Percentiles rank a stretch among this genome's conserved stretches.
phyloP scores from a whole-genome alignment of 1,139 yeast species.

The Hansenula sp. region DNA sequence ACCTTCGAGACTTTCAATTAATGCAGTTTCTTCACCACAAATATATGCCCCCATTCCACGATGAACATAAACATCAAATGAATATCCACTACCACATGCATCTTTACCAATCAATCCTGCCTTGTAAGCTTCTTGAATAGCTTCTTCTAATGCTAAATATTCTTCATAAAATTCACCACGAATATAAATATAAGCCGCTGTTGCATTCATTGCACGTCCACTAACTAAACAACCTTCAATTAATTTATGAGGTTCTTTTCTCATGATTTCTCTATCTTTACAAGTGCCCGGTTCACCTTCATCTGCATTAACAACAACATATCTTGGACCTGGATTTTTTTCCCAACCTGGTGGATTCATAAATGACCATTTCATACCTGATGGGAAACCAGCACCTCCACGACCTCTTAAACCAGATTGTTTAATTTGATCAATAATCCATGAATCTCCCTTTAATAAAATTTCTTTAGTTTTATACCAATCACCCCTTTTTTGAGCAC shows the following conservation, averaged over 20 bases:
- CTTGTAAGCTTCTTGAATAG: conserved; percentile 81
- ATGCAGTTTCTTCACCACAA: conserved; percentile 88
- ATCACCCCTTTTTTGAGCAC: conserved; percentile 78
- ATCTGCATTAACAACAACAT: conserved; percentile 84
- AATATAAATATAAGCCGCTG: conserved; percentile 86
- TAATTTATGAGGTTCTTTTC: conserved; percentile 87
- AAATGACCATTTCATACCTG: conserved; percentile 87
- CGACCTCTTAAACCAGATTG: conserved; percentile 84
- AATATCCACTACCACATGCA: conserved; percentile 84
- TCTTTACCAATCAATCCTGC: conserved; percentile 77
- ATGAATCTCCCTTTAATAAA: conserved; percentile 72
- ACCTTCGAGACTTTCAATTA: conserved; percentile 84
- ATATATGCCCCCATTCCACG: conserved; percentile 91
- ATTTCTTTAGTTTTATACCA: conserved; percentile 90
- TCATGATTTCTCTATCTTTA: conserved; percentile 83
- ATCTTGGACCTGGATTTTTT: conserved; percentile 79
- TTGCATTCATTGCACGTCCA: conserved; percentile 89
- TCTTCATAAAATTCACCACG: conserved; percentile 88
- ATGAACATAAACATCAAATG: conserved; percentile 76
- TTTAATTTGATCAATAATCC: conserved; percentile 86
- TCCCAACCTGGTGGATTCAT: conserved; percentile 97
- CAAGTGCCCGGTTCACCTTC: conserved; percentile 95
- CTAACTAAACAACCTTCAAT: conserved; percentile 85
- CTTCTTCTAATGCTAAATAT: conserved; percentile 63
- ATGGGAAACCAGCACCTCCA: conserved; percentile 93